A percentile compares a stretch with the other conserved stretches of the same genome.
These are phyloP conservation scores for Tricladium varicosporioides DNA, from an alignment of 2,329 filamentous ascomycete species.

Conservation along the genomic window DNA sequence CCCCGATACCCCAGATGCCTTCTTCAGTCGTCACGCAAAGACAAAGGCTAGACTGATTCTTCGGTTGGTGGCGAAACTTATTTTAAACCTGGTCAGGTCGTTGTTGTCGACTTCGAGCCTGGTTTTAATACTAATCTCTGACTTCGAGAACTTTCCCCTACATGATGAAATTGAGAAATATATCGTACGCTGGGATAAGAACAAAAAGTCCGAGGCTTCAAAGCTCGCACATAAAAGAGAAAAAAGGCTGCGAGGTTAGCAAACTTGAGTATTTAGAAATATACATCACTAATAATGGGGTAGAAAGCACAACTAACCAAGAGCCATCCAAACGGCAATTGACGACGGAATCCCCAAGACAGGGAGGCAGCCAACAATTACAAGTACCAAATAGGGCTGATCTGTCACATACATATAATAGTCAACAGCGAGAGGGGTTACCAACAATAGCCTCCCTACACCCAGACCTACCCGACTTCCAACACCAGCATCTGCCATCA, in stretches of 20 bases:
- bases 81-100: conserved; percentile 3
- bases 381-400: too few relatives aligned
- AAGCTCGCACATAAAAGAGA: not conserved
- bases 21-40: conserved; percentile 8
- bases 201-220: not conserved
- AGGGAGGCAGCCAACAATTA: not conserved
- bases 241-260: conserved; percentile 8
- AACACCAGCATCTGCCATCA: not conserved
- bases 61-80: conserved; percentile 3
- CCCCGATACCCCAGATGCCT: conserved; percentile 12
- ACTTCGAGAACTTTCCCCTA: not conserved
- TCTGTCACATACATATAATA: too few relatives aligned
- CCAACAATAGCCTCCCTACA: too few relatives aligned
- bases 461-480: not conserved
- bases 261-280: conserved; percentile 2
- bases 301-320: conserved; percentile 2
- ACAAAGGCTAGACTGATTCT: conserved; percentile 12
- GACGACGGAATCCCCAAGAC: not conserved
- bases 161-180: conserved; percentile 4
- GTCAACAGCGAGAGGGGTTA: too few relatives aligned
- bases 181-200: not conserved
- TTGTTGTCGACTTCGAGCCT: not conserved
- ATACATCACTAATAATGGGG: conserved; percentile 5
- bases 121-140: conserved; percentile 1
- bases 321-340: conserved; percentile 4